These are phyloP conservation scores for Leccinum arenicola DNA, from an alignment of 768 basidiomycete genomes.

Conservation along the genomic window DNA sequence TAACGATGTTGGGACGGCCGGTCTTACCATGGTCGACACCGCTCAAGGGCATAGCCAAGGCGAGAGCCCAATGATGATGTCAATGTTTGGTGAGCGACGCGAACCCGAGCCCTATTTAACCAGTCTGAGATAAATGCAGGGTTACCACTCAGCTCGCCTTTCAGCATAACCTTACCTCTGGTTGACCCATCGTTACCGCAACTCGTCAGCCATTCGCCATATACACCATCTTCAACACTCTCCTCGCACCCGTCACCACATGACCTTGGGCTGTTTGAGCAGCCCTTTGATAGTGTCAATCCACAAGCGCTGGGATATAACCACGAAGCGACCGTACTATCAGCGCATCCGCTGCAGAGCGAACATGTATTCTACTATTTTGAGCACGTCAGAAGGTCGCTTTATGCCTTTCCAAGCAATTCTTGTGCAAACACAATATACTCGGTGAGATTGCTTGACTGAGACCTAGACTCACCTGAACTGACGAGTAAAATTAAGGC, in stretches of 20 bases:
- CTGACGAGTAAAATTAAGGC: constrained; percentile 31
- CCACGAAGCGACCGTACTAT: constrained; percentile 22
- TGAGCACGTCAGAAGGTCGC: constrained; percentile 61
- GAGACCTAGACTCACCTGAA: constrained; percentile 2
- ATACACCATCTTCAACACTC: constrained; percentile 33
- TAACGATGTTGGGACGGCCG: constrained; percentile 21
- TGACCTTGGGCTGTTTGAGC: constrained; percentile 31
- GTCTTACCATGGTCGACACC: constrained; percentile 23
- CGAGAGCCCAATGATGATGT: constrained; percentile 27
- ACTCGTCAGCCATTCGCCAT: constrained; percentile 30
- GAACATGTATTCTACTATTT: constrained; percentile 75
- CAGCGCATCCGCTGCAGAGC: constrained; percentile 46
- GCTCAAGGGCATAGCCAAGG: constrained; percentile 11
- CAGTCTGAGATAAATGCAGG: constrained; percentile 19
- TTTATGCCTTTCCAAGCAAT: constrained; percentile 64
- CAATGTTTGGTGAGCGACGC: constrained; percentile 28
- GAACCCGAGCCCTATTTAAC: neutral
- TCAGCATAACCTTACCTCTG: constrained; percentile 25
- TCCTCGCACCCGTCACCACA: constrained; percentile 35
- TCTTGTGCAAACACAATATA: constrained; percentile 62
- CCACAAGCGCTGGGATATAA: constrained; percentile 29
- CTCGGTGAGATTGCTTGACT: constrained; percentile 45
- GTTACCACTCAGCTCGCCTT: constrained; percentile 31
- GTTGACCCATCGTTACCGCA: constrained; percentile 30
- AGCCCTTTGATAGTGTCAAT: constrained; percentile 34